Conservation (phyloP, 192 early-diverging fungal genomes). For the Ramicandelaber brevisporus region DNA sequence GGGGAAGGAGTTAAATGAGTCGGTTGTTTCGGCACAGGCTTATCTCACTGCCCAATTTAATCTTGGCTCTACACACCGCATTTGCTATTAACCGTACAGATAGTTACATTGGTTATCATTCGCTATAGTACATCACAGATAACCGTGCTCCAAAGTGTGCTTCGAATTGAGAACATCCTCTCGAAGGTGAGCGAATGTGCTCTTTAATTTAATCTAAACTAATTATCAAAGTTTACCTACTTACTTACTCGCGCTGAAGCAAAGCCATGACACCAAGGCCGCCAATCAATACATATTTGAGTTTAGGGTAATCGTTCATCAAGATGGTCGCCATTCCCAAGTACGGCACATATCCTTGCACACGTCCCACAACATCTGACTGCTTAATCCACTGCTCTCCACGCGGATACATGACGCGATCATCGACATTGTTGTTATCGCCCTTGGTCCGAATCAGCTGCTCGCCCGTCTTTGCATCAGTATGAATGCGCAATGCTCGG, state of each 20-base stretch:
- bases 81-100: too few species aligned
- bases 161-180: too few species aligned
- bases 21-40: too few species aligned
- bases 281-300: conserved; percentile 62
- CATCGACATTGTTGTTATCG: conserved; percentile 78
- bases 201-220: too few species aligned
- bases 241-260: conserved; percentile 35
- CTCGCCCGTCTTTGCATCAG: conserved; percentile 38
- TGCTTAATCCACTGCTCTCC: conserved; percentile 79
- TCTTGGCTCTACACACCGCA: too few species aligned
- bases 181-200: too few species aligned
- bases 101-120: too few species aligned
- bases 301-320: conserved; percentile 85
- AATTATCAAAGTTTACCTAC: too few species aligned
- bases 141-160: too few species aligned
- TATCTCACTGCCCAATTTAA: too few species aligned
- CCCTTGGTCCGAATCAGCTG: conserved; percentile 90
- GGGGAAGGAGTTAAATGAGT: too few species aligned
- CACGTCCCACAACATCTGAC: conserved; percentile 75
- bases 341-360: conserved; percentile 69
- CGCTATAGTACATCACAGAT: too few species aligned
- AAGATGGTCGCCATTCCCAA: conserved; percentile 89
- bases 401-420: conserved; percentile 65
- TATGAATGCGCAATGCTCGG: conserved; percentile 78
- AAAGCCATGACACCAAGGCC: conserved; percentile 47